phyloP scores from a whole-genome alignment of 345 rosid genomes.

The Salix viminalis region DNA sequence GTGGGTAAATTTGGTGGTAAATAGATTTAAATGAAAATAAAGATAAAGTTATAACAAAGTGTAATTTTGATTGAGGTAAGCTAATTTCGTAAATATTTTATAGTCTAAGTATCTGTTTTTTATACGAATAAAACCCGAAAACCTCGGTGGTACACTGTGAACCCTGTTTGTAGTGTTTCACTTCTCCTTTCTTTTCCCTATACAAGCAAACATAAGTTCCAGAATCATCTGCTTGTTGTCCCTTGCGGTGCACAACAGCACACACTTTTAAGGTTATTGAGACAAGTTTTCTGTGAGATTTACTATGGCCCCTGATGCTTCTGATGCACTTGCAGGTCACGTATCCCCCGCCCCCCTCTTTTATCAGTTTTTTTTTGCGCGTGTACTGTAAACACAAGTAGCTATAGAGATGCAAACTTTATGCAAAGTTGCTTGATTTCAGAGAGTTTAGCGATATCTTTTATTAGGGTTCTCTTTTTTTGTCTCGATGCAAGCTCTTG shows the following conservation, averaged over 20 bases:
- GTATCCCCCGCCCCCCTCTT: slow-evolving; percentile 13
- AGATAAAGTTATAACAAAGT: too few relatives aligned
- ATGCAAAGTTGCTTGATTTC: too few relatives aligned
- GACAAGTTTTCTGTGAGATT: neutral
- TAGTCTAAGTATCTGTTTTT: neutral
- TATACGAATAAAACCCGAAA: neutral
- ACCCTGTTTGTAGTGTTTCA: neutral
- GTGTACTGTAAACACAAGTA: neutral
- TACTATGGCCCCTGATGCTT: slow-evolving; percentile 72
- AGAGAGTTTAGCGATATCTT: neutral
- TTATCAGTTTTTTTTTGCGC: neutral
- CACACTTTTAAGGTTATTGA: neutral
- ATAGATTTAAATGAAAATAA: too few relatives aligned
- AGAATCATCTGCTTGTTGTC: neutral
- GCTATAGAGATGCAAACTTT: neutral
- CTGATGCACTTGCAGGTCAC: slow-evolving; percentile 77
- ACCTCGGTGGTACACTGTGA: neutral
- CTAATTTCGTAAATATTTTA: too few relatives aligned
- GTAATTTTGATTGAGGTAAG: too few relatives aligned
- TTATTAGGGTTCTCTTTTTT: neutral
- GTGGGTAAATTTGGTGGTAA: too few relatives aligned
- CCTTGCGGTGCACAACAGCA: neutral
- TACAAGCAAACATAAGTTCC: neutral
- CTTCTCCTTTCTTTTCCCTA: neutral
- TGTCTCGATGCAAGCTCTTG: neutral